Percentiles rank a stretch among this genome's conserved stretches.
These are phyloP conservation scores for Sporisorium iseilematis-ciliati DNA, from an alignment of 1,284 basidiomycete species.

Conservation along the genomic window DNA sequence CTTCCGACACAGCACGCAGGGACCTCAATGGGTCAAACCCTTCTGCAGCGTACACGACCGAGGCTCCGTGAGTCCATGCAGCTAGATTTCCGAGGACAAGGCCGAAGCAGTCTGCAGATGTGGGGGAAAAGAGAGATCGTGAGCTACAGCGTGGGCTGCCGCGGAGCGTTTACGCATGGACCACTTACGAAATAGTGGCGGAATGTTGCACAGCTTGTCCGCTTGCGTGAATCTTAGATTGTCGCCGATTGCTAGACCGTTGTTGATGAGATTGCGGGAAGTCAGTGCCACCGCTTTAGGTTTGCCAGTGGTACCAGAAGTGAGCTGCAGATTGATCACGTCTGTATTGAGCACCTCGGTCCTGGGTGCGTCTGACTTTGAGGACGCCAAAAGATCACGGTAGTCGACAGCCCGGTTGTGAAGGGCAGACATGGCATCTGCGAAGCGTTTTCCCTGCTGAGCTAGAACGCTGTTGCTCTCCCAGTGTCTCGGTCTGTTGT, in stretches of 20 bases:
- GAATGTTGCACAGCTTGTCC: slow-evolving; percentile 56
- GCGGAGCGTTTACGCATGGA: not conserved
- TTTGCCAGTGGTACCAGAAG: slow-evolving; percentile 45
- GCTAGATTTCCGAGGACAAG: slow-evolving; percentile 84
- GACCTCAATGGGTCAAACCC: slow-evolving; percentile 76
- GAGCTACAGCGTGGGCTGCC: not conserved
- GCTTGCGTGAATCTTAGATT: slow-evolving; percentile 74
- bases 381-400: slow-evolving; percentile 48
- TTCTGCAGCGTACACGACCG: slow-evolving; percentile 80
- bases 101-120: slow-evolving; percentile 79
- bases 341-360: slow-evolving; percentile 74
- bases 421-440: slow-evolving; percentile 41
- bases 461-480: slow-evolving; percentile 54
- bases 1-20: slow-evolving; percentile 77
- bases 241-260: slow-evolving; percentile 78
- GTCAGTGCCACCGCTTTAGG: slow-evolving; percentile 61
- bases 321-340: slow-evolving; percentile 77
- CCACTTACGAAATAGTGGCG: slow-evolving; percentile 56
- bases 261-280: slow-evolving; percentile 81
- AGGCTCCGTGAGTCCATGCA: slow-evolving; percentile 80
- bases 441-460: slow-evolving; percentile 41
- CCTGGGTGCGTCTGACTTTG: slow-evolving; percentile 76
- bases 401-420: slow-evolving; percentile 49
- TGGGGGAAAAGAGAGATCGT: not conserved
- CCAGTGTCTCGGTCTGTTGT: slow-evolving; percentile 50